A percentile compares a stretch with the other conserved stretches of the same genome.
These are phyloP conservation scores for Neopestalotiopsis clavispora DNA, from an alignment of 2,329 filamentous ascomycete genomes.

Conservation along the genomic window DNA sequence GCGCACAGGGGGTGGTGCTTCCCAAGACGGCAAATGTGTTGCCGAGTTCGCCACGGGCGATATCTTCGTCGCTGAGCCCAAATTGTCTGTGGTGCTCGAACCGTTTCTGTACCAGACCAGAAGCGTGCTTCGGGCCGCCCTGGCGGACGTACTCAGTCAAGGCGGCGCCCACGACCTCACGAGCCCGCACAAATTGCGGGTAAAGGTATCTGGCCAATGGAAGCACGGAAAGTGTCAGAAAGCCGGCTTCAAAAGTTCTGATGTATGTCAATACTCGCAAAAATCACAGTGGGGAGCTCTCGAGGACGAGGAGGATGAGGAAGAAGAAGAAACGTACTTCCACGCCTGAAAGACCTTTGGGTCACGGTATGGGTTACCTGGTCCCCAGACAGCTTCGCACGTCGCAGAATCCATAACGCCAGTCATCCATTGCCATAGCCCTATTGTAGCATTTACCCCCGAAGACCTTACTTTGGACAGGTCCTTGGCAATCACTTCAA, in stretches of 20 bases:
- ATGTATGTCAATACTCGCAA: not conserved
- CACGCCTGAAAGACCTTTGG: slow-evolving; percentile 26
- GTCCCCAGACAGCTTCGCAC: slow-evolving; percentile 31
- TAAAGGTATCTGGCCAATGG: slow-evolving; percentile 20
- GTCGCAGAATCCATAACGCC: slow-evolving; percentile 27
- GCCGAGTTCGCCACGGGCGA: slow-evolving; percentile 32
- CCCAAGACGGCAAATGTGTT: slow-evolving; percentile 31
- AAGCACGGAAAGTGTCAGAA: slow-evolving; percentile 24
- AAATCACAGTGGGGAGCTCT: no score
- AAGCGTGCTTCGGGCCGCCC: slow-evolving; percentile 28
- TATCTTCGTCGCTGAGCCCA: slow-evolving; percentile 27
- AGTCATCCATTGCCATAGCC: slow-evolving; percentile 18
- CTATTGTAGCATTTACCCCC: not conserved
- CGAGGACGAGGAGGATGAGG: no score
- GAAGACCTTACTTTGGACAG: not conserved
- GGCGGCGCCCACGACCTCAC: slow-evolving; percentile 21
- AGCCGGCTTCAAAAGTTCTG: slow-evolving; percentile 25
- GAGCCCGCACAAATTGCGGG: slow-evolving; percentile 18
- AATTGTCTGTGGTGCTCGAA: slow-evolving; percentile 28
- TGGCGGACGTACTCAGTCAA: slow-evolving; percentile 28
- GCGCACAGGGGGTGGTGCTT: slow-evolving; percentile 27
- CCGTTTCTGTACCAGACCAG: slow-evolving; percentile 27
- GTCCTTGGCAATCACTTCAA: slow-evolving; percentile 25
- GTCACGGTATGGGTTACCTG: slow-evolving; percentile 31
- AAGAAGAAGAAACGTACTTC: slow-evolving; percentile 18